Evolutionary conservation across 2,329 filamentous ascomycete species (phyloP), one percentile per base, ranked within the genome.

Genomic region (Biscogniauxia marginata): DNA sequence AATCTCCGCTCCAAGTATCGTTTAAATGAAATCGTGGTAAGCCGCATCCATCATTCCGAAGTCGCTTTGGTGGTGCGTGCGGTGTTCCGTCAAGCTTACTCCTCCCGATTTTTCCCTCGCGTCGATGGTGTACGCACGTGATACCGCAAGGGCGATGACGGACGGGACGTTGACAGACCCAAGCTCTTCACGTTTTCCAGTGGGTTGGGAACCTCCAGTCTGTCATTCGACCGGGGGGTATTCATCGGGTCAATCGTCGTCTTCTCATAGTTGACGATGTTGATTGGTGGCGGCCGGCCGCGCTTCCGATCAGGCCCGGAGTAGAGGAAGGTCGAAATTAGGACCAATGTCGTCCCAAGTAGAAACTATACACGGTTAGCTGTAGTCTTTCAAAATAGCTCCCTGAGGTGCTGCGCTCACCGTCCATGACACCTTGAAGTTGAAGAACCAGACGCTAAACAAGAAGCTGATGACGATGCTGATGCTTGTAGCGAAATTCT

Each of bases 401-500:
- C 21, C 24, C 5, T 48, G 8, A n/a, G n/a, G 5, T 21, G 24
- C 11, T 39, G 2, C 39, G 79, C 89, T 76, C 82, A 96, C 91
- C 62, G 85, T 84, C 22, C 80, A 67, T 1, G 88, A 90, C 46
- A 95, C 82, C 49, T 85, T 75, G 63, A 96, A 91, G 50, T 93
- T 83, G 71, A 98, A 96, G 63, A 96, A 88, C 74, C 85, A 87
- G 1, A 96, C 83, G 69, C 92, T 96, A 52, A 90, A 90, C 13
- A 97, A 63, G 61, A 93, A 92, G 70, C 90, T 96, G 50, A 97
- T 77, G 54, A 97, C 79, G 59, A 98, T 96, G 68, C 91, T 96
- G 60, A 96, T 90, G 67, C 90, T 95, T 4, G 92, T 93, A 4
- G 93, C 92, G 74, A 96, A 93, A 70, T 95, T 96, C 79, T 96